Conservation (phyloP, 768 basidiomycete species). For the Phlebiopsis flavidoalba region DNA sequence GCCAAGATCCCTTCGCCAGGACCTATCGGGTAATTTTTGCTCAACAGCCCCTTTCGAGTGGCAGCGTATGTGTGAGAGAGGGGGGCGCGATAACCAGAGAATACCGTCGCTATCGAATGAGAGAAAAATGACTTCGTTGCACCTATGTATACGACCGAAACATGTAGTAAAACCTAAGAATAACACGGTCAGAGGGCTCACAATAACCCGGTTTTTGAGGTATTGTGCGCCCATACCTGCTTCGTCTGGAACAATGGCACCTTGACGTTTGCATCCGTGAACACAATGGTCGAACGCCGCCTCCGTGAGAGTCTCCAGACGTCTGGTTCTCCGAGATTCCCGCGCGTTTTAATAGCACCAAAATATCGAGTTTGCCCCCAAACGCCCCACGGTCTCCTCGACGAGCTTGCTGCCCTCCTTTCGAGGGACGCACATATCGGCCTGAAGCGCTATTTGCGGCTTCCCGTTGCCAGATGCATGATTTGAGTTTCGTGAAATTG, state of each 20-base stretch:
- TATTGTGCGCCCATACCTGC: constrained; percentile 34
- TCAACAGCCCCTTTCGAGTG: constrained; percentile 52
- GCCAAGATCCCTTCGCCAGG: constrained; percentile 52
- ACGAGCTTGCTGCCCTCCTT: constrained; percentile 21
- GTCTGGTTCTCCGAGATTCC: constrained; percentile 5
- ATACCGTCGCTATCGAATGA: constrained; percentile 39
- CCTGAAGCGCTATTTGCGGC: constrained; percentile 17
- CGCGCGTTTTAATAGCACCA: constrained; percentile 25
- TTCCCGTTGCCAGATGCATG: constrained; percentile 5
- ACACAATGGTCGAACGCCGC: constrained; percentile 33
- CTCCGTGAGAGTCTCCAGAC: constrained; percentile 3
- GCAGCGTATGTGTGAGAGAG: constrained; percentile 42
- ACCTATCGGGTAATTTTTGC: constrained; percentile 45
- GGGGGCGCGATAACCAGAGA: constrained; percentile 38
- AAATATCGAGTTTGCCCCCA: constrained; percentile 17
- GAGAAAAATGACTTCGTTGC: constrained; percentile 51
- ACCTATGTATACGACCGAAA: constrained; percentile 22
- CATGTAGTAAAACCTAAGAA: no score
- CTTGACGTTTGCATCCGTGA: constrained; percentile 49
- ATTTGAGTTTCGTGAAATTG: no score
- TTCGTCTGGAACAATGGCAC: constrained; percentile 47
- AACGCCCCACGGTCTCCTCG: constrained; percentile 19
- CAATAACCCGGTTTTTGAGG: constrained; percentile 39
- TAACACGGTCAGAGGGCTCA: no score
- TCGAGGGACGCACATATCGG: constrained; percentile 22